A percentile compares a stretch with the other conserved stretches of the same genome.
Evolutionary conservation across 495 filamentous ascomycete species (phyloP).

Genomic region (Entonaema liquescens): DNA sequence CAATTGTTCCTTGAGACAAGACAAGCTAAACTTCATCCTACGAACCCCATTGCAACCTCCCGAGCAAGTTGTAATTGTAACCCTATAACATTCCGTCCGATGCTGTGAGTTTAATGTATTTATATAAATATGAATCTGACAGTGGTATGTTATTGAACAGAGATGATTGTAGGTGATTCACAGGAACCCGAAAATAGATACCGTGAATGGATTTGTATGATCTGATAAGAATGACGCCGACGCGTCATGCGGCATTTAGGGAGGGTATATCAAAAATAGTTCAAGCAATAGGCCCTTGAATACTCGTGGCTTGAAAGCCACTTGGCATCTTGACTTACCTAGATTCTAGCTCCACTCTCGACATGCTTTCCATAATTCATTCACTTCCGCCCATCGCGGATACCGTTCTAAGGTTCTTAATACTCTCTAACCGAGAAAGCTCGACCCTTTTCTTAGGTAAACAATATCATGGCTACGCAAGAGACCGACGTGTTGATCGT

Average conservation of each 20-base stretch:
- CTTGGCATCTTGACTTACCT: slow-evolving; percentile 12
- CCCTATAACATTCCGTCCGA: neutral
- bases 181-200: slow-evolving; percentile 5
- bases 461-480: slow-evolving; percentile 5
- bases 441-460: neutral
- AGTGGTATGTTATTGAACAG: neutral
- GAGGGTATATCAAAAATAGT: neutral
- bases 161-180: slow-evolving; percentile 4
- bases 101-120: neutral
- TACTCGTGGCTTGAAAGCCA: no score
- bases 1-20: neutral
- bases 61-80: neutral
- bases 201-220: neutral
- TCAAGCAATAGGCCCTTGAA: neutral
- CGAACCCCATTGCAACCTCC: neutral
- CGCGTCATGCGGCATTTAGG: slow-evolving; percentile 32
- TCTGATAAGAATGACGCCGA: slow-evolving; percentile 7
- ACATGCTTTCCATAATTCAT: neutral
- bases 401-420: neutral
- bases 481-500: slow-evolving; percentile 44
- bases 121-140: neutral
- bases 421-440: neutral
- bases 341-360: slow-evolving; percentile 18
- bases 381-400: neutral
- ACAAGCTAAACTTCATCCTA: neutral